phyloP scores from a whole-genome alignment of 2,329 filamentous ascomycete species.

The Botrytis squamosa region DNA sequence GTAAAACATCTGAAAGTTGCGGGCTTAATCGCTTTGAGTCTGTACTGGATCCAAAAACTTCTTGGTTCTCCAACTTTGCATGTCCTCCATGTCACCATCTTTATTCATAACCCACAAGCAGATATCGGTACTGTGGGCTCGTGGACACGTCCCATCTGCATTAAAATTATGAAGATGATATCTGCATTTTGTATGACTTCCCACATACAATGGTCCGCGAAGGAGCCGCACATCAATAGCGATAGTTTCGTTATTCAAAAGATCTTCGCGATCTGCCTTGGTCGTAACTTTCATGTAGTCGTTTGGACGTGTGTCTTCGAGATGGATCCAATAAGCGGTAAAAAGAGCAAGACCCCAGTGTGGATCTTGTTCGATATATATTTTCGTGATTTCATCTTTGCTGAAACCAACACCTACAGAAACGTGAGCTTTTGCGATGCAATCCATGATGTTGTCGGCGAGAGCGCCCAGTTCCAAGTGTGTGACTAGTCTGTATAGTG shows the following conservation, averaged over 20 bases:
- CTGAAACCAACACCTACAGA: neutral
- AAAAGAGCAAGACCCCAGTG: neutral
- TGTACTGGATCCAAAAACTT: accelerated
- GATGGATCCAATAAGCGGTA: neutral
- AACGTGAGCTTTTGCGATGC: neutral
- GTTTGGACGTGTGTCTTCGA: neutral
- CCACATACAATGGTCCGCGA: neutral
- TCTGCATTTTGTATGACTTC: neutral
- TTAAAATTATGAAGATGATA: neutral
- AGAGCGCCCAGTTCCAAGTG: accelerated
- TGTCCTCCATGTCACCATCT: accelerated
- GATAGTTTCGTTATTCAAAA: accelerated
- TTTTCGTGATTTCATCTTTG: neutral
- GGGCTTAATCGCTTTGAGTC: accelerated
- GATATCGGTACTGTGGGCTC: neutral
- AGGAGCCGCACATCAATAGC: accelerated
- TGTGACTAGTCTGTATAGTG: neutral
- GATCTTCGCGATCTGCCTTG: neutral
- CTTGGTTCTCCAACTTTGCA: neutral
- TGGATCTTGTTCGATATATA: accelerated
- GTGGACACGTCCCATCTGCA: accelerated
- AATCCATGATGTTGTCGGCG: neutral
- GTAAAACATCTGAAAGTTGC: accelerated
- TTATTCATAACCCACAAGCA: neutral
- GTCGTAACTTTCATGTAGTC: neutral